Evolutionary conservation across 257 asterid species (phyloP).

Genomic region (Anisodus tanguticus): DNA sequence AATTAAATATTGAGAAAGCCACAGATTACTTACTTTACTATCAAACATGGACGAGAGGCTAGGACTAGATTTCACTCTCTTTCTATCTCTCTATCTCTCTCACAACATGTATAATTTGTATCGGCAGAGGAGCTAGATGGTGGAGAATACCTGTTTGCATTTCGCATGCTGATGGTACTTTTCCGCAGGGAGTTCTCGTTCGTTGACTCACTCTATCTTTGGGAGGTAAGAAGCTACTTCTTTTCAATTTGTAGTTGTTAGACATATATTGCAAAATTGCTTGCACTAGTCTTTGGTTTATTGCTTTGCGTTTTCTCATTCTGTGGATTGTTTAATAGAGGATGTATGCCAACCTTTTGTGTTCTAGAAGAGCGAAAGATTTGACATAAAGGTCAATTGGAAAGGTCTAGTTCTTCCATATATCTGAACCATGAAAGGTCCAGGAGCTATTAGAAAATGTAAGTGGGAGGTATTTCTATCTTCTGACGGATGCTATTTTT

Average conservation of each 20-base stretch:
- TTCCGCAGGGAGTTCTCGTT: slow-evolving; percentile 94
- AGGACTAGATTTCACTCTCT: not conserved
- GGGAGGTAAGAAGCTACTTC: slow-evolving; percentile 71
- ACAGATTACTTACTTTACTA: not conserved
- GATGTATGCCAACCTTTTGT: not conserved
- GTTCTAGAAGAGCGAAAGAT: slow-evolving; percentile 4
- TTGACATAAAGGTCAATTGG: not conserved
- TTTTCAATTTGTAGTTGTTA: not conserved
- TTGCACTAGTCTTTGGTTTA: not conserved
- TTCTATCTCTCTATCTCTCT: slow-evolving; percentile 8
- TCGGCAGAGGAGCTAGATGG: slow-evolving; percentile 93
- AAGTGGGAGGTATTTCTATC: not conserved
- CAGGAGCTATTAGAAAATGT: not conserved
- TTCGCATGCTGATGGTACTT: slow-evolving; percentile 97
- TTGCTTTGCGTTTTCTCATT: not conserved
- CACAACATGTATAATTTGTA: slow-evolving; percentile 33
- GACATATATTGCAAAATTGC: not conserved
- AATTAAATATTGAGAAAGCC: not conserved
- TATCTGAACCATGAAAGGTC: not conserved
- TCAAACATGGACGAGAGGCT: not conserved
- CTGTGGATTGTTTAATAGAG: not conserved
- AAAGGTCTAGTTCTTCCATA: not conserved
- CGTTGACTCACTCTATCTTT: slow-evolving; percentile 84
- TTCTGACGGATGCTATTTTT: not conserved
- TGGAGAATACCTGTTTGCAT: slow-evolving; percentile 92